These are phyloP conservation scores for Fusarium nisikadoi DNA, from an alignment of 2,329 filamentous ascomycete species.

Conservation along the genomic window DNA sequence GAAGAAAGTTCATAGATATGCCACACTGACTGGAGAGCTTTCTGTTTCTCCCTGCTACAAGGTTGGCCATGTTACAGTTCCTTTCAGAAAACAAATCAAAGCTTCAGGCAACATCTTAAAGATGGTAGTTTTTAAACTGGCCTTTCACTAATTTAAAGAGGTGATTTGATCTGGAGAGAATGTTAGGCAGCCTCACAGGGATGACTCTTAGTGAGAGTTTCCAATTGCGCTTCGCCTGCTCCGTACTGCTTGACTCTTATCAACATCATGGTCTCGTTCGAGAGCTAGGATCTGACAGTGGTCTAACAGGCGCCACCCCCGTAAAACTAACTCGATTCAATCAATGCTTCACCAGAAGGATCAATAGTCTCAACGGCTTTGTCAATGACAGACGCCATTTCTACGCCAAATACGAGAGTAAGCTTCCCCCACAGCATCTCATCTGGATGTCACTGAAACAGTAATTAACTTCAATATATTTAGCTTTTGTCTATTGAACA, in stretches of 20 bases:
- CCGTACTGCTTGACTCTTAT: background rate
- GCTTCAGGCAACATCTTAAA: background rate
- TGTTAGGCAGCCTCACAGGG: background rate
- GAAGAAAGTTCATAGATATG: background rate
- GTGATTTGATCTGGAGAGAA: background rate
- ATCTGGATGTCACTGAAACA: background rate
- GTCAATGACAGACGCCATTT: background rate
- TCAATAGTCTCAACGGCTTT: constrained; percentile 15
- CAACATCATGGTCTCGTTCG: background rate
- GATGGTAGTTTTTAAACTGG: background rate
- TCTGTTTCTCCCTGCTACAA: too few species aligned
- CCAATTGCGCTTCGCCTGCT: background rate
- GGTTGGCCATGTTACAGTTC: background rate
- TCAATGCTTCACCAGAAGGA: constrained; percentile 5
- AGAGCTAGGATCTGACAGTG: constrained; percentile 5
- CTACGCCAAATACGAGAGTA: background rate
- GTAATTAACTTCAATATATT: background rate
- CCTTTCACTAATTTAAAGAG: background rate
- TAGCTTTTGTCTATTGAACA: background rate
- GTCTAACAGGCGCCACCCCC: constrained; percentile 4
- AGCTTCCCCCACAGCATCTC: background rate
- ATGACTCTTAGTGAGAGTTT: background rate
- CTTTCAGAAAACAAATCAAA: background rate
- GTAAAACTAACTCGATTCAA: constrained; percentile 8
- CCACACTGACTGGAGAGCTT: background rate